Conservation (phyloP, 495 filamentous ascomycete genomes). For the Cairneyella variabilis region DNA sequence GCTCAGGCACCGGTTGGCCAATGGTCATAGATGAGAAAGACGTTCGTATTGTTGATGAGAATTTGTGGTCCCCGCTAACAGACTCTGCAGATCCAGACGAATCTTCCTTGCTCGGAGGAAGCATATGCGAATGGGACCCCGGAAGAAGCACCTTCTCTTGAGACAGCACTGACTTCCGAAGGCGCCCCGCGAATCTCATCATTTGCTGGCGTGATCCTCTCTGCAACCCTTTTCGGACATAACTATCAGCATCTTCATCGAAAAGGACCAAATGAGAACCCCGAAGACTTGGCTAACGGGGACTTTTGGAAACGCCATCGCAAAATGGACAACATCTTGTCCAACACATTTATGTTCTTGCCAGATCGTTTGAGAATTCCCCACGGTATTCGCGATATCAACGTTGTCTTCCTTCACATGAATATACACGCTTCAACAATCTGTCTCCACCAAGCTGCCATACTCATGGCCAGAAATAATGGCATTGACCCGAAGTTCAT, state of each 20-base stretch:
- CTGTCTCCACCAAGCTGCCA: constrained; percentile 93
- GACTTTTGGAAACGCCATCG: constrained; percentile 95
- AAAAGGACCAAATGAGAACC: constrained; percentile 72
- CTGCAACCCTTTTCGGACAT: constrained; percentile 86
- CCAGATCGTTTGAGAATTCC: constrained; percentile 82
- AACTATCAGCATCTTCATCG: constrained; percentile 91
- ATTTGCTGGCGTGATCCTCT: constrained; percentile 75
- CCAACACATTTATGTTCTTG: constrained; percentile 78
- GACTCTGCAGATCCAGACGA: constrained; percentile 59
- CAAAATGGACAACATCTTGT: constrained; percentile 79
- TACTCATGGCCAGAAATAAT: constrained; percentile 91
- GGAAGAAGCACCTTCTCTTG: constrained; percentile 60
- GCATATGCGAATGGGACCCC: constrained; percentile 73
- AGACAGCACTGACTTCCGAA: constrained; percentile 63
- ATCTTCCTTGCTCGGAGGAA: constrained; percentile 79
- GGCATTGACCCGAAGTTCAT: constrained; percentile 67
- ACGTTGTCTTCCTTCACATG: constrained; percentile 93
- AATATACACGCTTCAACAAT: constrained; percentile 93
- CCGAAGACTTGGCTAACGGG: constrained; percentile 77
- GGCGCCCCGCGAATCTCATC: constrained; percentile 68
- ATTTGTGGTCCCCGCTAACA: constrained; percentile 7
- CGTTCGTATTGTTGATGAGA: constrained; percentile 62
- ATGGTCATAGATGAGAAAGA: constrained; percentile 89
- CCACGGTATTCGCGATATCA: constrained; percentile 67
- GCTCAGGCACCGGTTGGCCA: constrained; percentile 96